Base-by-base conservation (phyloP, 73 alveolate genomes). In the Effrenium voratum region DNA sequence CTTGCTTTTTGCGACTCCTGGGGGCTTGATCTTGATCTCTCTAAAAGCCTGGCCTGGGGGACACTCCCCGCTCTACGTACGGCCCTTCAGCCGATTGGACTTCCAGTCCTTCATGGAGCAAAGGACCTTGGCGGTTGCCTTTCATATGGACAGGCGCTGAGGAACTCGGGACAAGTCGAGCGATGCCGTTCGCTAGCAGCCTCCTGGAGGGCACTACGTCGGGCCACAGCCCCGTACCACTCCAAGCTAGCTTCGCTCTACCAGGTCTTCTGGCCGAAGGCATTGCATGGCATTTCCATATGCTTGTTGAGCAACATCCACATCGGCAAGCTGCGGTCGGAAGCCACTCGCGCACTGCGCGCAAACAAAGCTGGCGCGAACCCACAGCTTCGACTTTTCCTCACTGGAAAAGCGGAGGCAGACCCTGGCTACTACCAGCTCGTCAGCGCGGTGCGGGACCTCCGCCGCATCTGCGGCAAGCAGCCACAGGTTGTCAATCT, bases 351-450 rank as follows among this genome's bases (percentile, higher is more conserved):
- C 6, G 88, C 88, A 24, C 63, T 77, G 36, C 34, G 40, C 10
- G 10, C 8, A 2, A 12, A 26, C 2, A 8, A 38, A 12, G 88
- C 59, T 5, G 88, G 88, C 8, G 59, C 50, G 2, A 77, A 44
- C 49, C 63, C 90, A 24, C 34, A 28, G 28, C 28, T 79, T 0
- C 68, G 90, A 1, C 66, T 79, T 38, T 5, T 30, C 1, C 15
- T 43, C 10, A 1, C 30, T 30, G 45, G 26, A 43, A 10, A 36
- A 36, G 45, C 63, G 0, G 60, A 43, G 0, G 40, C 41, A 0
- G 90, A 79, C n/a, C 90, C 90, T 6, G 90, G 90, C 5, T 79
- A 41, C 19, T 79, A 43, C 68, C 90, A 79, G 38, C 34, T 41
- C 44, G 38, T 63, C 68, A 22, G 16, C 2, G 41, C 5, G 2